Conservation (phyloP, 176 grass and related monocot genomes). For the Phoenix dactylifera region DNA sequence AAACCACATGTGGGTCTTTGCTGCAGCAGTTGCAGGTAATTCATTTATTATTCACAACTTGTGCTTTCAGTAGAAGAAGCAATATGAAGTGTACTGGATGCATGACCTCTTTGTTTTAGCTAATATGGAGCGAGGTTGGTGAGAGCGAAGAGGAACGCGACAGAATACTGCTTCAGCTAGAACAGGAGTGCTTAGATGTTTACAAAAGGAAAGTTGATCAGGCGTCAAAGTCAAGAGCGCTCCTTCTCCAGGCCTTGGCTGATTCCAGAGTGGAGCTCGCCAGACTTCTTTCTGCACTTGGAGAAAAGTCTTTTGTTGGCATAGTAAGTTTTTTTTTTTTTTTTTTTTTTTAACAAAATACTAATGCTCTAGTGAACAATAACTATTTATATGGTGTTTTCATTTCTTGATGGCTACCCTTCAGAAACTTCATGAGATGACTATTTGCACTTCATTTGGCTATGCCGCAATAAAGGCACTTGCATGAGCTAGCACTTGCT, state of each 20-base stretch:
- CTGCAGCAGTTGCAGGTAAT: conserved; percentile 78
- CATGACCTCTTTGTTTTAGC: conserved; percentile 19
- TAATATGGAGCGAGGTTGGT: conserved; percentile 12
- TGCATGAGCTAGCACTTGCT: no score
- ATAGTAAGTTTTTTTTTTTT: conserved; percentile 1
- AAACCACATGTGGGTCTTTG: conserved; percentile 78
- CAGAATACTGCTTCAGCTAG: conserved; percentile 8
- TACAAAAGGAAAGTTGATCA: conserved; percentile 8
- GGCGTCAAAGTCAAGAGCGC: not conserved
- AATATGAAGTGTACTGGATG: conserved; percentile 7
- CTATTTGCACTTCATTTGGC: no score
- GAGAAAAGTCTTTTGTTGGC: conserved; percentile 3
- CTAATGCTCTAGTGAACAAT: no score
- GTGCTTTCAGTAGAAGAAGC: not conserved
- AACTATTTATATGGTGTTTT: no score
- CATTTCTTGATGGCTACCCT: no score
- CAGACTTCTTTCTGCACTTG: conserved; percentile 10
- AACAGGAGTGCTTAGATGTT: conserved; percentile 7
- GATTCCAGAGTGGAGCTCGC: conserved; percentile 2
- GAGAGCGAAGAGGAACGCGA: conserved; percentile 6
- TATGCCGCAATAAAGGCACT: no score
- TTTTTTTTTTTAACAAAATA: not conserved
- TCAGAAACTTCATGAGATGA: no score
- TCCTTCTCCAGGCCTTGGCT: conserved; percentile 9
- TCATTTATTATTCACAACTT: conserved; percentile 5